Evolutionary conservation across 345 rosid species (phyloP).

Genomic region (Bruguiera parviflora): DNA sequence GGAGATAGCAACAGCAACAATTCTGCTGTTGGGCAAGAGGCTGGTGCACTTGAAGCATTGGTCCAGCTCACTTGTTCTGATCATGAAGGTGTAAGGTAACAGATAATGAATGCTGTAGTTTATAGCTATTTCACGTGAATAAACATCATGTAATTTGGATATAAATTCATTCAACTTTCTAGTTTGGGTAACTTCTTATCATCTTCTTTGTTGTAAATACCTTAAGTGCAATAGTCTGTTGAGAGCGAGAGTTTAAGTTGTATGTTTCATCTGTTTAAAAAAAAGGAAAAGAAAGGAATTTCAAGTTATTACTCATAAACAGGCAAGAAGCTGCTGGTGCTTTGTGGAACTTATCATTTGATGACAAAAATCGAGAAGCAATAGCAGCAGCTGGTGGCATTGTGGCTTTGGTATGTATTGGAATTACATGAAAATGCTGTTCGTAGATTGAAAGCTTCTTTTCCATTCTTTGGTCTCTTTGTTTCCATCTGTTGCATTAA

Average conservation of each 20-base stretch:
- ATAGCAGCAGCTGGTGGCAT: conserved; percentile 40
- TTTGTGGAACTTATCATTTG: conserved; percentile 42
- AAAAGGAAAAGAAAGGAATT: neutral
- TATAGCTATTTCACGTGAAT: neutral
- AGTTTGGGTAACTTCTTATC: neutral
- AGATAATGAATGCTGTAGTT: neutral
- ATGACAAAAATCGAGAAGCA: conserved; percentile 44
- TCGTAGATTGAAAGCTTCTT: neutral
- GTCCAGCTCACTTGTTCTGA: conserved; percentile 33
- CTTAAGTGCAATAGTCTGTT: neutral
- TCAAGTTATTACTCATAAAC: conserved; percentile 6
- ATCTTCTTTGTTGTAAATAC: neutral
- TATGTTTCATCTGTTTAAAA: neutral
- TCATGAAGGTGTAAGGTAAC: conserved; percentile 42
- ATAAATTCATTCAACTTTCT: neutral
- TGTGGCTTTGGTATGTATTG: conserved; percentile 33
- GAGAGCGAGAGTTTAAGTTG: neutral
- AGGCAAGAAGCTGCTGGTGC: conserved; percentile 49
- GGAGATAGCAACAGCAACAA: conserved; percentile 37
- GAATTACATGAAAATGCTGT: neutral
- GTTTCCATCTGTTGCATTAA: neutral
- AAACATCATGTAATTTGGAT: neutral
- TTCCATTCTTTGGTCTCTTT: too few relatives aligned
- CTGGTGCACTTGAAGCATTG: conserved; percentile 36
- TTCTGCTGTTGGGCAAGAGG: conserved; percentile 37